phyloP scores from a whole-genome alignment of 345 rosid species.

The Eutrema japonicum region DNA sequence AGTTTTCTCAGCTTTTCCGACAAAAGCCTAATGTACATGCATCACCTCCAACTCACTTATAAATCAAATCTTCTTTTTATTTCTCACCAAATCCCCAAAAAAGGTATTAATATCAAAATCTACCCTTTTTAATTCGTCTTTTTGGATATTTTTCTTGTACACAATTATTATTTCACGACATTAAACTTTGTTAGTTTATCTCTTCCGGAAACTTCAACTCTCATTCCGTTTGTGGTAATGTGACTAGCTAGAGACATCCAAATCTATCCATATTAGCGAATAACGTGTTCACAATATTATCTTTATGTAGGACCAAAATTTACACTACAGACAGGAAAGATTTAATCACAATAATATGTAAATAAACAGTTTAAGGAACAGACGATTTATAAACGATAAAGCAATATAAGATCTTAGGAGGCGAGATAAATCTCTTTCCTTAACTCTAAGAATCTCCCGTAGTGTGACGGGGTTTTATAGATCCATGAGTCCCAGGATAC shows the following conservation, averaged over 20 bases:
- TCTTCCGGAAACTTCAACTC: conserved; percentile 15
- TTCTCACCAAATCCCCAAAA: conserved; percentile 27
- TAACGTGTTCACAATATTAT: background rate
- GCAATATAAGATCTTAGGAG: too few relatives aligned
- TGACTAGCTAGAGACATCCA: conserved; percentile 28
- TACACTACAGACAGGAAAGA: too few relatives aligned
- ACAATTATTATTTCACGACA: conserved; percentile 26
- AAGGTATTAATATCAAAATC: conserved; percentile 1
- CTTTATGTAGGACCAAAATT: too few relatives aligned
- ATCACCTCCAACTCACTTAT: conserved; percentile 39
- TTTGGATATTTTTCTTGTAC: conserved; percentile 26
- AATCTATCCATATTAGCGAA: conserved; percentile 1
- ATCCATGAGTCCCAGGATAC: too few relatives aligned
- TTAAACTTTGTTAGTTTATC: conserved; percentile 15
- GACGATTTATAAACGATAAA: too few relatives aligned
- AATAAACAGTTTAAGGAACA: too few relatives aligned
- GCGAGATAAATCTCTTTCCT: too few relatives aligned
- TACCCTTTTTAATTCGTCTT: conserved; percentile 4
- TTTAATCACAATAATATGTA: too few relatives aligned
- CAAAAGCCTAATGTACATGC: conserved; percentile 37
- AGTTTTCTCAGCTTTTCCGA: conserved; percentile 33
- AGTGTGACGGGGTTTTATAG: too few relatives aligned
- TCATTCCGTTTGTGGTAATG: conserved; percentile 20
- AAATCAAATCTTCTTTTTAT: conserved; percentile 35
- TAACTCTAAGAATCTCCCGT: too few relatives aligned